Evolutionary conservation across 2,329 filamentous ascomycete species (phyloP), one percentile per base, ranked within the genome.

Genomic region (Eutypa lata): DNA sequence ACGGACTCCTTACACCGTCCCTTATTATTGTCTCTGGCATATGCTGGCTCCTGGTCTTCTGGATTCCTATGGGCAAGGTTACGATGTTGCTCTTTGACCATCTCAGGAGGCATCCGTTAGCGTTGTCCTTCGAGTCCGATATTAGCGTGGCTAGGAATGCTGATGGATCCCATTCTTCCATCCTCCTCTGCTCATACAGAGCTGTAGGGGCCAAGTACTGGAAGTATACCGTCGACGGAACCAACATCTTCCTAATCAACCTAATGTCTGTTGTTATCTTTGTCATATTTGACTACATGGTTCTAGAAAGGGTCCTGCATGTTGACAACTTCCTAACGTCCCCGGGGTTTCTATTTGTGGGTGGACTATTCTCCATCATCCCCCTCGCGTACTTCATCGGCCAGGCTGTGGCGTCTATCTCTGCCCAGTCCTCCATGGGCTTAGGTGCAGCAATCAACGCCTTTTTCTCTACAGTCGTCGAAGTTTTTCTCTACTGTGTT

Each of bases 241-340:
- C 94, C 56, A 99, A 99, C 73, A 96, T 99, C 67, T 97, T 99
- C 74, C 84, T 99, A 60, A 97, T 99, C 77, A 99, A 99, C 69
- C 82, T 99, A 53, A 90, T 97, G 75, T 88, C 85, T 13, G 83
- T 99, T 18, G 94, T 99, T n/a, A 76, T 90, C 22, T 97, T 99
- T 67, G 89, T 93, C 65, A 95, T 99, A 57, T 84, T 96, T 59
- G 94, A 99, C 76, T 97, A 93, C 79, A 86, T 86, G 54, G 78
- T 99, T 22, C 77, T 99, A 24, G 81, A 86, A 33, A 76, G 85
- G 16, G 72, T 84, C 3, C 72, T 97, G 35, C 82, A 87, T 19
- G 61, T 95, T 22, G 76, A 94, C 24, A 84, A 79, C 56, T 83
- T 86, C 68, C 72, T 97, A 60, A 96, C 93, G 0, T 86, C 89